Evolutionary conservation across 257 asterid species (phyloP), one percentile per base, ranked within the genome.

Genomic region (Fraxinus pennsylvanica): DNA sequence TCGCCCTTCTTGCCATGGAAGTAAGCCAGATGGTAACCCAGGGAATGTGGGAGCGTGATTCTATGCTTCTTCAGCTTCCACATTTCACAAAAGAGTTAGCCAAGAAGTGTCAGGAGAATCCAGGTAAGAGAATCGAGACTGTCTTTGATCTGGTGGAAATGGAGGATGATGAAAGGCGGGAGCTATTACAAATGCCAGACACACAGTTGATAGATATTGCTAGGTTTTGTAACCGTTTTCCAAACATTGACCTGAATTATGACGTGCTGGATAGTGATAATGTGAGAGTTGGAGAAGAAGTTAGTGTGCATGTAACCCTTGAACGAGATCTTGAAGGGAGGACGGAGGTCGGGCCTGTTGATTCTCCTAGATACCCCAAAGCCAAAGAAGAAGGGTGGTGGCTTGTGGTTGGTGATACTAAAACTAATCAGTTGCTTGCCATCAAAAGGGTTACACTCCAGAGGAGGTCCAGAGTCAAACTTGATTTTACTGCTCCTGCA

Each of bases 331-430:
- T 74, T 14, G 77, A 74, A 32, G 77, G 77, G 68, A 74, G 77
- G 68, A 29, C 68, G 32, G 77, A 74, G 29, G 69, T 74, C 1
- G 77, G 77, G 19, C 69, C 77, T 25, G 77, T 74, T 9, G 77
- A 74, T 74, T 54, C 77, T 30, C 77, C 77, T 15, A 74, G 77
- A n/a, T 74, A 47, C 8, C 77, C 77, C 14, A 74, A 74, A 74
- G 68, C 77, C 68, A 74, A 74, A 22, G 77, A 74, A 45, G 77
- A 74, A 52, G 77, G 77, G 32, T 74, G 77, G 77, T 74, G 77
- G 77, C 77, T 74, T 30, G 77, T 74, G 43, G 77, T 74, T 2
- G 77, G 77, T 29, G 77, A 74, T 74, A 74, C 77, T 33, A 52
- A 50, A 54, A 74, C 47, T 30, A 74, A 74, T 33, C 77, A 74